Evolutionary conservation across 1,284 basidiomycete genomes (phyloP), one percentile per base, ranked within the genome.

Genomic region (Cutaneotrichosporon cavernicola): DNA sequence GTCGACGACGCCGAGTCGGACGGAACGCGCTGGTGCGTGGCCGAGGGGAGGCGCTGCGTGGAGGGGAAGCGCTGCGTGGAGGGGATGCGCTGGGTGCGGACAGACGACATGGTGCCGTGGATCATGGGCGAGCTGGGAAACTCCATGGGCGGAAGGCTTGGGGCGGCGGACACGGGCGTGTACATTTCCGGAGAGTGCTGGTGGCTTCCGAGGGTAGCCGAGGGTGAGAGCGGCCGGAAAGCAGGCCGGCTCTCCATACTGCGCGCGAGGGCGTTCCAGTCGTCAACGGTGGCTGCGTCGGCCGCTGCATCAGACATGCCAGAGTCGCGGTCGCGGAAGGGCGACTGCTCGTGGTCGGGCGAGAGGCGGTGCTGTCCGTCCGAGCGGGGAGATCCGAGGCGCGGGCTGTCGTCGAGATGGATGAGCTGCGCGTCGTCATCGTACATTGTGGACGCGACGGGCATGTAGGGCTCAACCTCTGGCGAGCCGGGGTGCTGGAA

Each of bases 151-250:
- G 66, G 66, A 32, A 65, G 43, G 36, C 40, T 40, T 10, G 63
- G 61, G 2, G 60, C 60, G 31, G 36, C 43, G n/a, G 46, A n/a
- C 8, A 31, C n/a, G 30, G 56, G n/a, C 47, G 40, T 66, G 61
- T 30, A 61, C 31, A 36, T 4, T 21, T 16, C 14, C 40, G 32
- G 58, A 31, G 31, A 55, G 26, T 34, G 50, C 18, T 58, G 74
- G 26, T 26, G 26, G 26, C 26, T 26, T 26, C 73, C 67, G 22
- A 78, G 68, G 40, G 74, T 70, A 30, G 76, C 69, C 36, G 73
- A 70, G 57, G 78, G 73, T 32, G 73, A 76, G 65, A 78, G 75
- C 14, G 76, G 72, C 38, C 75, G 63, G 72, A 79, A 79, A n/a
- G 72, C 76, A 5, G 78, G 78, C 49, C 69, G 69, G 18, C 59